A percentile compares a stretch with the other conserved stretches of the same genome.
Evolutionary conservation across 208 protist species (phyloP).

Genomic region (Kentomonas sorsogonicus): DNA sequence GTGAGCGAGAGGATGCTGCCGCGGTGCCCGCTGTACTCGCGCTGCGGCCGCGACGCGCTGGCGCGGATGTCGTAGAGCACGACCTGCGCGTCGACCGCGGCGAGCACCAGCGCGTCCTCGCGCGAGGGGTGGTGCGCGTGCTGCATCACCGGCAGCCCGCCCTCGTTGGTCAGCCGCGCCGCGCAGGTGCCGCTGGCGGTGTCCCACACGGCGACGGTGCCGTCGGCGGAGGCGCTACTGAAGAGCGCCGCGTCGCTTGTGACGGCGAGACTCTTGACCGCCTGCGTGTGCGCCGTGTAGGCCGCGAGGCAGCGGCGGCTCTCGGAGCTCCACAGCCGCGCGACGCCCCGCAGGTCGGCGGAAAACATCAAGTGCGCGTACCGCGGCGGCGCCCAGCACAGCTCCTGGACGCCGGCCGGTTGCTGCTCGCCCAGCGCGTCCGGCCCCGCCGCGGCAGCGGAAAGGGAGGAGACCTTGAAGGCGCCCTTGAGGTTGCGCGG

Average conservation of each 20-base stretch:
- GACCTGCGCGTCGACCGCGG: conserved; percentile 54
- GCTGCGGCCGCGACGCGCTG: conserved; percentile 47
- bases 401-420: conserved; percentile 86
- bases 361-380: conserved; percentile 94
- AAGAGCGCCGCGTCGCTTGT: conserved; percentile 82
- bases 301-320: conserved; percentile 79
- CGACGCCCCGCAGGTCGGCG: conserved; percentile 76
- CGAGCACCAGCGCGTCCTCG: conserved; percentile 46
- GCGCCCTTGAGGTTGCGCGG: conserved; percentile 47
- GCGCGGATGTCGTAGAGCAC: conserved; percentile 87
- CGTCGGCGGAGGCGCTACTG: conserved; percentile 89
- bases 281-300: conserved; percentile 87
- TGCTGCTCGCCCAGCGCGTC: no score
- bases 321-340: conserved; percentile 86
- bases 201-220: conserved; percentile 91
- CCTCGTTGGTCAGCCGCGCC: conserved; percentile 60
- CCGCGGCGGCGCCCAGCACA: conserved; percentile 89
- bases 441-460: conserved; percentile 11
- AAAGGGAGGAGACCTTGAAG: conserved; percentile 19
- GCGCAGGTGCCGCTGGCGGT: conserved; percentile 83
- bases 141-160: conserved; percentile 51
- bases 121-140: conserved; percentile 73
- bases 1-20: conserved; percentile 94
- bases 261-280: conserved; percentile 90
- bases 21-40: conserved; percentile 96